Percentiles rank a stretch among this genome's conserved stretches.
These are phyloP conservation scores for Fusarium vanettenii DNA, from an alignment of 2,329 filamentous ascomycete genomes.

Conservation along the genomic window DNA sequence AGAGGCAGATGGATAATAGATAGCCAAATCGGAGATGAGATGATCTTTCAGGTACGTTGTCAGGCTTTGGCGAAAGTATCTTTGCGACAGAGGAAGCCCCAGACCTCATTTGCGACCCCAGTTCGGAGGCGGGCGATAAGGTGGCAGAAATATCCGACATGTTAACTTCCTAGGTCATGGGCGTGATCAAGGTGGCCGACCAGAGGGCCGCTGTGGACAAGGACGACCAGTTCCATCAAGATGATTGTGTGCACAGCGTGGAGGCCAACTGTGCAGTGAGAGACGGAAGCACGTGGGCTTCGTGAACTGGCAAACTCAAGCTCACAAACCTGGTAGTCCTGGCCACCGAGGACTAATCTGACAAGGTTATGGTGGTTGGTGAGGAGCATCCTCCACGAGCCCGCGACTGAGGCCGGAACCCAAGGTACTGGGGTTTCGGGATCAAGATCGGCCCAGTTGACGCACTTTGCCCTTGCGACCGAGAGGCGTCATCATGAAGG, in stretches of 20 bases:
- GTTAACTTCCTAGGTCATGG: not conserved
- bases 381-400: not conserved
- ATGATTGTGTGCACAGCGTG: slow-evolving; percentile 8
- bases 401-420: not conserved
- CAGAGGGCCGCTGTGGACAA: slow-evolving; percentile 2
- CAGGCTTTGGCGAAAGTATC: slow-evolving; percentile 27
- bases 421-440: slow-evolving; percentile 5
- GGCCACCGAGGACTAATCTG: slow-evolving; percentile 7
- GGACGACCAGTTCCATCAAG: not conserved
- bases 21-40: not conserved
- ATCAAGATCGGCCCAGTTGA: slow-evolving; percentile 26
- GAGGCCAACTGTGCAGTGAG: slow-evolving; percentile 23
- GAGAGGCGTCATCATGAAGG: slow-evolving; percentile 73
- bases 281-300: not conserved
- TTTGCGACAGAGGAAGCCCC: slow-evolving; percentile 10
- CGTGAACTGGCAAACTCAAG: not conserved
- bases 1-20: not conserved
- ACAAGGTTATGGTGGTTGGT: slow-evolving; percentile 16
- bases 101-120: slow-evolving; percentile 10
- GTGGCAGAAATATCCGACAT: not conserved
- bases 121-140: not conserved
- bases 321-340: not conserved
- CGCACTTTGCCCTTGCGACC: slow-evolving; percentile 62
- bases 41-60: slow-evolving; percentile 3
- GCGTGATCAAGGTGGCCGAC: slow-evolving; percentile 1